Evolutionary conservation across 2,329 filamentous ascomycete genomes (phyloP), one percentile per base, ranked within the genome.

Genomic region (Arachnopeziza araneosa): DNA sequence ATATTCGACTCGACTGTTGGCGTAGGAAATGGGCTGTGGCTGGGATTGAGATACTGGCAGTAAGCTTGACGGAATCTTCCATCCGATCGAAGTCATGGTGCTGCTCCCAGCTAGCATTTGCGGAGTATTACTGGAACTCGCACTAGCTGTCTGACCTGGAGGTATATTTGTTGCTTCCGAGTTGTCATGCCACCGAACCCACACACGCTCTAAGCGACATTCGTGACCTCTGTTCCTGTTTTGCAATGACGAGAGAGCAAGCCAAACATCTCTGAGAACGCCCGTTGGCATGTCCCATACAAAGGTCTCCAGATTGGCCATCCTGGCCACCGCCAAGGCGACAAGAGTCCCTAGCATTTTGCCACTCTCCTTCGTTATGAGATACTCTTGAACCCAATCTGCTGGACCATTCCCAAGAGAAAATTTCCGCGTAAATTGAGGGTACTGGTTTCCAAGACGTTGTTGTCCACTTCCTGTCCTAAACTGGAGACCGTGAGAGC

Each of bases 201-300:
- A 93, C 22, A 95, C 80, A 60, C 85, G 84, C 59, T 90, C 86
- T 53, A 95, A 77, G 52, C 87, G 86, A 69, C 87, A 87, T 50
- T 83, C 79, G 53, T 84, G 78, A 24, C 83, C 80, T 49, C 84
- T 79, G 54, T 55, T 62, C 48, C 67, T 64, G 67, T 89, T 82
- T 49, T 84, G 85, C 14, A 92, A 77, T 5, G 88, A 91, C 1
- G 87, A 85, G 53, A 96, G 79, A 23, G 90, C 87, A 70, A 91
- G 83, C 83, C 91, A 95, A 26, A 93, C 88, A 71, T 93, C 89
- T 57, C 90, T 83, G 57, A 92, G 76, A 21, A 95, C 88, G 1
- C 90, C 91, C 0, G 90, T 95, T 0, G 90, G 90, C 90, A 95
- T 93, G 69, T 96, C 90, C 90, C 90, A 95, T 2, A 90, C 80